Percentiles rank a stretch among this genome's conserved stretches.
These are phyloP conservation scores for Gigaspora rosea DNA, from an alignment of 192 early-diverging fungal genomes.

Conservation along the genomic window DNA sequence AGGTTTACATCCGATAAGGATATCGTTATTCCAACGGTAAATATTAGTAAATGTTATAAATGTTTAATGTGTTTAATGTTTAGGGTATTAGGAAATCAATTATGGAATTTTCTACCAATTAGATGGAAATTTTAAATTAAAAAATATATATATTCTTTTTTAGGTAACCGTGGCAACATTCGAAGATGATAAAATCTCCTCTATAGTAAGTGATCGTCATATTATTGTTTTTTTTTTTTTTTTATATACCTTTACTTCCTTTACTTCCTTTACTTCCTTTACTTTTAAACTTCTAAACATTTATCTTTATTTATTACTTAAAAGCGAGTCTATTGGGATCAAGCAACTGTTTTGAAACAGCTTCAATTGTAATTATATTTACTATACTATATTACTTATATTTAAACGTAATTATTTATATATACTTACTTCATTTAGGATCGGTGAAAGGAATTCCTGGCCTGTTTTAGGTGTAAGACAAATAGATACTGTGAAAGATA, in stretches of 20 bases:
- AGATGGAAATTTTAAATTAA: neutral
- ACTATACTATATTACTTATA: neutral
- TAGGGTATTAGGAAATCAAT: too few species aligned
- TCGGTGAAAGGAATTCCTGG: conserved; percentile 35
- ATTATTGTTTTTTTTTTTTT: too few species aligned
- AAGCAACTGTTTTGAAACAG: conserved; percentile 31
- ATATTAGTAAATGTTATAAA: too few species aligned
- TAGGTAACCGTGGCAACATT: conserved; percentile 26
- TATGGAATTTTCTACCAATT: too few species aligned
- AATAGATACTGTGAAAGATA: conserved; percentile 38
- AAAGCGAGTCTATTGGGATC: conserved; percentile 34
- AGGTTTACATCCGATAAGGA: conserved; percentile 39
- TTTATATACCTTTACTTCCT: too few species aligned
- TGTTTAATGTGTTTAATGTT: too few species aligned
- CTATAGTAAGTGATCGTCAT: conserved; percentile 8
- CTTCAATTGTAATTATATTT: conserved; percentile 30
- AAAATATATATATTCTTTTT: neutral
- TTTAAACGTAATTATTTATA: neutral
- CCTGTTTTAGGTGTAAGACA: conserved; percentile 45
- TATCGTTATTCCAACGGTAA: conserved; percentile 45
- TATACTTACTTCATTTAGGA: neutral
- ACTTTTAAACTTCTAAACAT: neutral
- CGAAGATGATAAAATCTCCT: conserved; percentile 20
- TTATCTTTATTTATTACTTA: neutral
- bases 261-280: too few species aligned